Evolutionary conservation across 495 filamentous ascomycete species (phyloP).

Genomic region (Hyaloscypha bicolor): DNA sequence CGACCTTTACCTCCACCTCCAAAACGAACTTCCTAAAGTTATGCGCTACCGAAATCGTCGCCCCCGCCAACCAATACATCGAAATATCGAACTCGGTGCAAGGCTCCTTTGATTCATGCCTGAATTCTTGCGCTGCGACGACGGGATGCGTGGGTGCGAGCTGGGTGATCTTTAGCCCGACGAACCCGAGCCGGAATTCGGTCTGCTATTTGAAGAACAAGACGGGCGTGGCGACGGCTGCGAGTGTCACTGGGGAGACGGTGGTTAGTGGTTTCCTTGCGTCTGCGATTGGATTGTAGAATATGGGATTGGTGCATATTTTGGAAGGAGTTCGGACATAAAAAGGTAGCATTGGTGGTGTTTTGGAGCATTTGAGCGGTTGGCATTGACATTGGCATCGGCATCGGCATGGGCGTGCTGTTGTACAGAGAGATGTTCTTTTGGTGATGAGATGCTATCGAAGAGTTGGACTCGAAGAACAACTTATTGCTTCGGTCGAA

Average conservation of each 20-base stretch:
- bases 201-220: constrained; percentile 26
- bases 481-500: no score
- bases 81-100: constrained; percentile 12
- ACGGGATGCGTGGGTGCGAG: constrained; percentile 22
- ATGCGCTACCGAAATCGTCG: constrained; percentile 13
- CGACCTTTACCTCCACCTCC: constrained; percentile 16
- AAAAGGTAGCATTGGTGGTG: not conserved
- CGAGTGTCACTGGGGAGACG: not conserved
- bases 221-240: constrained; percentile 7
- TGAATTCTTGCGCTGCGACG: constrained; percentile 17
- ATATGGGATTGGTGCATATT: not conserved
- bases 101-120: constrained; percentile 17
- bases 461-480: no score
- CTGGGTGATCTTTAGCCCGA: constrained; percentile 25
- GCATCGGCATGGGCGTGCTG: not conserved
- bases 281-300: not conserved
- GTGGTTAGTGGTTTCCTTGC: constrained; percentile 10
- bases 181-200: constrained; percentile 20
- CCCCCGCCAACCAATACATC: constrained; percentile 9
- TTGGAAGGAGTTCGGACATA: not conserved
- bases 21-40: constrained; percentile 10
- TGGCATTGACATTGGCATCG: not conserved
- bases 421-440: no score
- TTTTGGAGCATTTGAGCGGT: not conserved
- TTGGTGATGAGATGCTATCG: no score